Evolutionary conservation across 495 filamentous ascomycete species (phyloP).

Genomic region (Immersiella caudata): DNA sequence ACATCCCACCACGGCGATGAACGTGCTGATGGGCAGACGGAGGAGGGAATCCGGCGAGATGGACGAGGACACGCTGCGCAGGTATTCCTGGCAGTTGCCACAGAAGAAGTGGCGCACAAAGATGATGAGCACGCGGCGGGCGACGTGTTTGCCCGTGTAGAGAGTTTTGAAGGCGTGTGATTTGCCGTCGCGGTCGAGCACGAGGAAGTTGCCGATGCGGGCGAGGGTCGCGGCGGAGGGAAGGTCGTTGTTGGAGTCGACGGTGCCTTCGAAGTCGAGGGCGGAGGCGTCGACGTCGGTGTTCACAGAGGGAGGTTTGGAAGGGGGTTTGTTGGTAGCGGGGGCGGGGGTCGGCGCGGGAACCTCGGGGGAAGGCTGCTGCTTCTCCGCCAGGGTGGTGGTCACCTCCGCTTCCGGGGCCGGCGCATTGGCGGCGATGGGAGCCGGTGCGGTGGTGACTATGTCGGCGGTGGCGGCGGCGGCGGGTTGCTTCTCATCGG

Average conservation of each 20-base stretch:
- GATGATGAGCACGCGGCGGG: constrained; percentile 67
- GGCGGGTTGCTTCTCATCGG: background rate
- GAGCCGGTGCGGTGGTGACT: background rate
- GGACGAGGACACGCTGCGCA: constrained; percentile 61
- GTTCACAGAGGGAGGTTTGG: background rate
- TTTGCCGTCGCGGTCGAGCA: constrained; percentile 68
- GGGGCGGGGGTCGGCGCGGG: background rate
- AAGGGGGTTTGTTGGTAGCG: background rate
- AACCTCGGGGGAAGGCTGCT: background rate
- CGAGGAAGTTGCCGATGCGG: constrained; percentile 57
- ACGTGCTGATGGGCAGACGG: constrained; percentile 59
- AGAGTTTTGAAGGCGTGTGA: constrained; percentile 67
- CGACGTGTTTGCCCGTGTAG: constrained; percentile 58
- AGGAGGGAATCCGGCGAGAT: constrained; percentile 61
- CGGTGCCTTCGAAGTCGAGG: constrained; percentile 53
- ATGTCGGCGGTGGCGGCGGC: background rate
- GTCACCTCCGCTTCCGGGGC: background rate
- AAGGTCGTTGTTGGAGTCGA: constrained; percentile 55
- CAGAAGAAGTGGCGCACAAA: constrained; percentile 93
- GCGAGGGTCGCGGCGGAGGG: constrained; percentile 52
- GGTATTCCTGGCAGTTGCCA: constrained; percentile 76
- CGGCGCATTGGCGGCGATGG: background rate
- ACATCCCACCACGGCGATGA: constrained; percentile 76
- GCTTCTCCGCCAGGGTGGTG: background rate
- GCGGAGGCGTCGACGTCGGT: constrained; percentile 37